Evolutionary conservation across 106 monocot genomes (phyloP), one percentile per base, ranked within the genome.

Genomic region (Dioscorea dumetorum): DNA sequence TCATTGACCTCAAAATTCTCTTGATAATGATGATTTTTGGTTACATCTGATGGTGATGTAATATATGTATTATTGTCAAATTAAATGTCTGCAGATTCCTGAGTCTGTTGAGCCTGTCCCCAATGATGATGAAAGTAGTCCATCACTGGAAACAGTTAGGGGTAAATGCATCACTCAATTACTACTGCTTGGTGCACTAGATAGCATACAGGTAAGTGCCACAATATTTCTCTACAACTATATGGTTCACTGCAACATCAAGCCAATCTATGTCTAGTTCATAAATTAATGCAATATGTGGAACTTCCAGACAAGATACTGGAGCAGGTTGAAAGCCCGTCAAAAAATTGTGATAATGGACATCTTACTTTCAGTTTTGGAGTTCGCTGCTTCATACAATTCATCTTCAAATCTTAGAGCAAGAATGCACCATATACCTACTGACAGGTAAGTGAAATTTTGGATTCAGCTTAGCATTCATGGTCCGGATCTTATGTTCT

Each of bases 281-380:
- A 32, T 63, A 9, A 20, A 60, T 22, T 13, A 17, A 32, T 34
- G 16, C 24, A 16, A 49, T 23, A 23, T 48, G 28, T 34, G 17
- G 19, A 71, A 67, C 41, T 70, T 71, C 22, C 79, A 99, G 97
- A 75, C 57, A 61, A 92, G 59, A 77, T 93, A 93, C 76, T 99
- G 97, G 97, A 71, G 60, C 61, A 99, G 80, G 52, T 79, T 99
- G 70, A 92, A 79, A 69, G 32, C 81, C 28, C 70, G 82, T 32
- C 92, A 99, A n/a, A 92, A 93, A 68, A 83, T 90, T 59, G 76
- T 84, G 65, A 92, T 93, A 69, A 90, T 99, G 92, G 97, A 99
- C 62, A 79, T 85, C 24, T 69, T 99, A 58, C 70, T 93, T 18
- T 93, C 90, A 49, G 70, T 90, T 61, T 68, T 99, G 59, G 97